Evolutionary conservation across 345 rosid species (phyloP).

Genomic region (Reutealis trisperma): DNA sequence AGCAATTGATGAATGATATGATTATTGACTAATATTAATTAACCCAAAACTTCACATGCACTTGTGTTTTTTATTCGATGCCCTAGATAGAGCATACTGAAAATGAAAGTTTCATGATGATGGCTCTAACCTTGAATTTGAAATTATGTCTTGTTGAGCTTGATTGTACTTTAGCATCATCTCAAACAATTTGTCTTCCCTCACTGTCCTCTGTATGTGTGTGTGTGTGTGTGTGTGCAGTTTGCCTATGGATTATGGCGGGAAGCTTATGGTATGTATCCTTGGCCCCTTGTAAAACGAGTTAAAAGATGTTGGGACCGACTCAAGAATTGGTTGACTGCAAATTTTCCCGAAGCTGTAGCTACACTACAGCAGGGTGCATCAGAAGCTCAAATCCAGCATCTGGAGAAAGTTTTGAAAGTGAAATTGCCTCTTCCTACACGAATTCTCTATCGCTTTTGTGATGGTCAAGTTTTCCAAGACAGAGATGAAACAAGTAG

Average conservation of each 20-base stretch:
- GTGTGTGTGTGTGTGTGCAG: conserved; percentile 32
- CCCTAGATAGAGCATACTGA: not conserved
- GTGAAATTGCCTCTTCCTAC: conserved; percentile 79
- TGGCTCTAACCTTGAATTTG: conserved; percentile 4
- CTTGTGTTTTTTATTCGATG: not conserved
- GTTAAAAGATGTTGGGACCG: conserved; percentile 77
- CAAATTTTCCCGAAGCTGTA: conserved; percentile 69
- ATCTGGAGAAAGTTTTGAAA: conserved; percentile 47
- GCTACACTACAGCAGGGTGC: conserved; percentile 76
- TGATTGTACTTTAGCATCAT: not conserved
- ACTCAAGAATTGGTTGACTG: conserved; percentile 56
- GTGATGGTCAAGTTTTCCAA: conserved; percentile 64
- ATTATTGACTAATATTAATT: too few relatives aligned
- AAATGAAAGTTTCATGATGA: not conserved
- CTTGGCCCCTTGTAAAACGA: conserved; percentile 75
- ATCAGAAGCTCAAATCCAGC: conserved; percentile 60
- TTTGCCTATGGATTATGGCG: conserved; percentile 66
- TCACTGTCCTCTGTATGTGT: not conserved
- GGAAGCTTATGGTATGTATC: conserved; percentile 72
- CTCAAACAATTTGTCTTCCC: not conserved
- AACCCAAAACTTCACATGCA: not conserved
- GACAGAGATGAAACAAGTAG: not conserved
- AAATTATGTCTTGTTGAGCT: not conserved
- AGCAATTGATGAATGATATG: not conserved
- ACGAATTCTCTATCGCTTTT: conserved; percentile 76